Evolutionary conservation across 768 basidiomycete species (phyloP), one percentile per base, ranked within the genome.

Genomic region (Pleurotus tuoliensis): DNA sequence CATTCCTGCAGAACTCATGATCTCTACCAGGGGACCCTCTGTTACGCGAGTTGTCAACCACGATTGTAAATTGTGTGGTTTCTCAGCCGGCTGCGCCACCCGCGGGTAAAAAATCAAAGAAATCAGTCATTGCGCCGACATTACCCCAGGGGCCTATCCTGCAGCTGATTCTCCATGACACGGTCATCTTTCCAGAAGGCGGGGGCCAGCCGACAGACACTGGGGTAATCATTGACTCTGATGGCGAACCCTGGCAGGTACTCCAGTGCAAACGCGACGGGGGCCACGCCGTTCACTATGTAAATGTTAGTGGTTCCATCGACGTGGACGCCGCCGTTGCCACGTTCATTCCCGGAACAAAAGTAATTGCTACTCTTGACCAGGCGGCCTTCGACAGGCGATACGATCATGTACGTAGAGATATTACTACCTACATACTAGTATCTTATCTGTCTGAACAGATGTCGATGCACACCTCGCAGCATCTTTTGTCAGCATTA

Each of bases 381-480:
- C 73, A 82, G 20, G 73, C 75, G 18, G 90, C 86, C 13, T 84
- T 78, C 68, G 76, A 79, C 57, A 75, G 87, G 61, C 78, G 92
- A 59, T 80, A 83, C 59, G 91, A 94, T 65, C 87, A 90, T 76
- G 88, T 86, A 70, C 60, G 83, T 70, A 37, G 49, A 34, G 15
- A 24, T 37, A 27, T 41, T 27, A 16, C 39, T 20, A 50, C 20
- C 5, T 47, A 22, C 20, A 48, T 37, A 56, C n/a, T 9, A 16
- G 25, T 3, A 38, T 20, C 47, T 37, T 41, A 57, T 45, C 37
- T 25, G 12, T 55, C 44, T 25, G 44, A 61, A 34, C 30, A 90
- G 87, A 90, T 90, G 87, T 81, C 84, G 13, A 83, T 90, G 81
- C 91, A 94, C 68, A 92, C 90, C 1, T 87, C 87, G 0, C 92